Conservation (phyloP, 2,329 filamentous ascomycete genomes). For the Whalleya microplaca region DNA sequence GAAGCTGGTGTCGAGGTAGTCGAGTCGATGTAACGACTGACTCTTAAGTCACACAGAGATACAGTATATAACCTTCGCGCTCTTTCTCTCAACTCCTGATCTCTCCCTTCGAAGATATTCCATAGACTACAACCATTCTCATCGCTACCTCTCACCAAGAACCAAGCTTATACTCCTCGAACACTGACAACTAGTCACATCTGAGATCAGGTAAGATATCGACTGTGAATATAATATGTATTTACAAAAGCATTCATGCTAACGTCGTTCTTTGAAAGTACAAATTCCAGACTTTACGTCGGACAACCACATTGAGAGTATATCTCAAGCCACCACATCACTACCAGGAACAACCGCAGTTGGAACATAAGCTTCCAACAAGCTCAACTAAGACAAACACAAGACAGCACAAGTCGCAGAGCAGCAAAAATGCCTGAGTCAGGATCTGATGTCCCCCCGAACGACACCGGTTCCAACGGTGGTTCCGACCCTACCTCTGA, state of each 20-base stretch:
- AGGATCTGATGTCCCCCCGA: conserved; percentile 32
- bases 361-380: neutral
- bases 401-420: neutral
- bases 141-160: neutral
- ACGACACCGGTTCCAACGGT: conserved; percentile 29
- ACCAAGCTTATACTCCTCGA: conserved; percentile 1
- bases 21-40: neutral
- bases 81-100: conserved; percentile 2
- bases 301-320: too few relatives aligned
- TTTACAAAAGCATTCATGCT: too few relatives aligned
- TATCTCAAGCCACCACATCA: too few relatives aligned
- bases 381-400: neutral
- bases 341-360: too few relatives aligned
- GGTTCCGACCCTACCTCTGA: conserved; percentile 24
- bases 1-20: conserved; percentile 14
- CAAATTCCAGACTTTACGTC: too few relatives aligned
- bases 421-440: conserved; percentile 35
- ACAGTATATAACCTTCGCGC: conserved; percentile 24
- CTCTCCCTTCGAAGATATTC: conserved; percentile 4
- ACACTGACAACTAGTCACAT: too few relatives aligned
- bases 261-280: too few relatives aligned
- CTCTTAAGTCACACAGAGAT: conserved; percentile 13
- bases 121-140: conserved; percentile 2
- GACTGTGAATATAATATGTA: too few relatives aligned
- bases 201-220: too few relatives aligned